phyloP scores from a whole-genome alignment of 345 rosid species.

The Hibiscus mutabilis region DNA sequence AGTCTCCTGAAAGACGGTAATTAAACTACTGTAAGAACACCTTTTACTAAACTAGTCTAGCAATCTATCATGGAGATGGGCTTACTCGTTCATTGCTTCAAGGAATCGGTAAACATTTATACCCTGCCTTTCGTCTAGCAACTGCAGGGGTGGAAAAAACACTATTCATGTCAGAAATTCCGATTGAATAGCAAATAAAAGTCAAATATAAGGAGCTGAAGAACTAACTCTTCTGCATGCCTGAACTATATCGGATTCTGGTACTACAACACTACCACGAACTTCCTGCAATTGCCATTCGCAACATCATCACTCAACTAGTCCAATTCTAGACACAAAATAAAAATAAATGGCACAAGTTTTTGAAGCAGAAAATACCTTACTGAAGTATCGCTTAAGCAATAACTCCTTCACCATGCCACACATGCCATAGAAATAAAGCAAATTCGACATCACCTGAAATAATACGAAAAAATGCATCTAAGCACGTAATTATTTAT shows the following conservation, averaged over 20 bases:
- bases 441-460: constrained; percentile 80
- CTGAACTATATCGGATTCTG: constrained; percentile 75
- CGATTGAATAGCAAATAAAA: background rate
- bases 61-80: background rate
- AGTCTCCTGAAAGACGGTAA: constrained; percentile 54
- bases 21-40: background rate
- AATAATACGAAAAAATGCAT: background rate
- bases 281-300: constrained; percentile 52
- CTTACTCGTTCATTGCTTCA: constrained; percentile 79
- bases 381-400: constrained; percentile 83
- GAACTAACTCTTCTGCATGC: constrained; percentile 76
- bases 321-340: constrained; percentile 10
- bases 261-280: constrained; percentile 68
- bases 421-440: constrained; percentile 92
- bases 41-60: background rate
- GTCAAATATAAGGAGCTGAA: background rate
- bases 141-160: constrained; percentile 34
- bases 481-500: constrained; percentile 9
- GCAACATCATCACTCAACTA: constrained; percentile 19
- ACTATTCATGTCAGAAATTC: constrained; percentile 7
- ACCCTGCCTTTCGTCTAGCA: constrained; percentile 79
- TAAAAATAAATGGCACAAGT: background rate
- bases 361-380: constrained; percentile 41
- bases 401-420: constrained; percentile 82
- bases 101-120: constrained; percentile 75